Evolutionary conservation across 129 eudicot genomes (phyloP), one percentile per base, ranked within the genome.

Genomic region (Silybum marianum): DNA sequence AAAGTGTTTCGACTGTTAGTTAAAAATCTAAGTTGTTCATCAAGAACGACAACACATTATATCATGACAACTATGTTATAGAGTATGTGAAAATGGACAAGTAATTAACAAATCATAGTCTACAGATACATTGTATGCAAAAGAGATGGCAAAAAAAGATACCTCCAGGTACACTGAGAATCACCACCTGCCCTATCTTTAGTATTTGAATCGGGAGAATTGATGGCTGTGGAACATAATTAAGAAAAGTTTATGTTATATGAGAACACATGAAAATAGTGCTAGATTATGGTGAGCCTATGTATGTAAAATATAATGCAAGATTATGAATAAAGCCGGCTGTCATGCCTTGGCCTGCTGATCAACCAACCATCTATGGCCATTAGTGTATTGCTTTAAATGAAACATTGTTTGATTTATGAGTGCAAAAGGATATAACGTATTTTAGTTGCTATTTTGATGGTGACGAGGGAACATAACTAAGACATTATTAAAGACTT

Each of bases 131-230:
- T 48, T 14, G 60, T 48, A 48, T 48, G 60, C 14, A 48, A 14
- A 48, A 48, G 19, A 48, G n/a, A 48, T 14, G 14, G 19, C 60
- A 48, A 48, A 71, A 83, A 58, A 76, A 69, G 46, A 62, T 88
- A 95, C 99, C 99, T 95, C 98, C 97, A 81, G 99, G 99, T 84
- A 91, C 99, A 77, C 95, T 89, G 81, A 95, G 97, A 78, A 95
- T 93, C 83, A 95, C 93, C 87, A 93, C 70, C 83, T 93, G 99
- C 72, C 99, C 99, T 62, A 95, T 87, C 90, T 93, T 88, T 82
- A 95, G 88, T 34, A 95, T 88, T 85, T 95, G 99, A 81, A 95
- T 69, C 9, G 99, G 99, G 82, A 95, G 98, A 83, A 93, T 88
- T 60, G 98, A 90, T 84, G 99, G 92, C 99, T 95, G 96, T 90